Evolutionary conservation across 805 yeast species (phyloP).

Genomic region (Pichia paraexigua): DNA sequence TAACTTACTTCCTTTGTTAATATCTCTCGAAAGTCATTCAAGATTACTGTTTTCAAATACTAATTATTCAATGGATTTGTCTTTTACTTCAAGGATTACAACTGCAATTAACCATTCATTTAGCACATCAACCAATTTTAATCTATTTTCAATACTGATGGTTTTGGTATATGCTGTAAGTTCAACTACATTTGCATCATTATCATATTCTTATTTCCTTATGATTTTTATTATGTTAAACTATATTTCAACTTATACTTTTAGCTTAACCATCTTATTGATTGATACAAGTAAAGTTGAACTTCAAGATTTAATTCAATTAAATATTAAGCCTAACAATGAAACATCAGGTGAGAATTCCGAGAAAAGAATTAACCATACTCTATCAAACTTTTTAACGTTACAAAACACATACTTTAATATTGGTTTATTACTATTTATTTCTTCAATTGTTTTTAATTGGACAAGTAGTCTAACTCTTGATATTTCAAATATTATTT

Average conservation of each 20-base stretch:
- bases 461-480: conserved; percentile 2
- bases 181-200: conserved; percentile 3
- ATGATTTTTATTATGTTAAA: conserved; percentile 46
- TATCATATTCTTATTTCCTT: conserved; percentile 39
- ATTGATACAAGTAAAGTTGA: conserved; percentile 62
- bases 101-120: conserved; percentile 6
- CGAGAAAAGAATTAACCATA: background rate
- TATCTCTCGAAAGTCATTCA: conserved; percentile 41
- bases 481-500: background rate
- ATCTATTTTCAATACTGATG: background rate
- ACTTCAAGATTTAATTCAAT: conserved; percentile 43
- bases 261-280: conserved; percentile 54
- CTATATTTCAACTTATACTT: conserved; percentile 54
- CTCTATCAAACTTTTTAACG: background rate
- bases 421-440: background rate
- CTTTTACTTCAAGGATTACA: conserved; percentile 23
- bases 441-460: background rate
- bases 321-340: background rate
- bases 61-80: conserved; percentile 34
- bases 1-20: conserved; percentile 34
- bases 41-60: conserved; percentile 35
- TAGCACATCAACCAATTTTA: conserved; percentile 1
- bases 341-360: background rate
- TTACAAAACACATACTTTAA: background rate
- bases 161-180: background rate